phyloP scores from a whole-genome alignment of 2,329 filamentous ascomycete species.

The Stachybotrys chartarum region DNA sequence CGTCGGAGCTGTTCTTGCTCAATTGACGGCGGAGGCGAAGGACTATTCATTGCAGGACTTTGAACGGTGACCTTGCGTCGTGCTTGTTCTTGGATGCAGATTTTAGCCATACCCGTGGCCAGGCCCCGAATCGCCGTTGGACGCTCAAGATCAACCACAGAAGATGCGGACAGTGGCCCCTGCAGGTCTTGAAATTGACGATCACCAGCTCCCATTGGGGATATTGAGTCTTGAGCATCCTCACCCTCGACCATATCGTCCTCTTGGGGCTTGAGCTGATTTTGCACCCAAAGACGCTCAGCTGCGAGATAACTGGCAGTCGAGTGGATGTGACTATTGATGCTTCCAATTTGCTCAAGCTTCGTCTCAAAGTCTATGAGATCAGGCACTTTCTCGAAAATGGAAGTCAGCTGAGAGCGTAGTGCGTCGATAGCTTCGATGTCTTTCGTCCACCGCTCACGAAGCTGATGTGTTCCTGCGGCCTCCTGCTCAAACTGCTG shows the following conservation, averaged over 20 bases:
- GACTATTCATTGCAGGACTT: conserved; percentile 18
- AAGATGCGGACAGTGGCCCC: no score
- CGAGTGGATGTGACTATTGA: conserved; percentile 19
- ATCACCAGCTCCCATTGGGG: no score
- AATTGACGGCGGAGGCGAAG: conserved; percentile 21
- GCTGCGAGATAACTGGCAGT: conserved; percentile 18
- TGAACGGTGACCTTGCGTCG: conserved; percentile 24
- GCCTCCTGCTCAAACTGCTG: conserved; percentile 12
- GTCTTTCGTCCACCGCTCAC: conserved; percentile 18
- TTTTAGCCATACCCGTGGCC: neutral
- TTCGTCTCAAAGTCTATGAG: conserved; percentile 14
- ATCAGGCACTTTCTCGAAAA: conserved; percentile 14
- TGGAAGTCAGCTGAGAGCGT: conserved; percentile 13
- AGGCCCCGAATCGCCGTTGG: neutral
- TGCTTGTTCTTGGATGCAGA: conserved; percentile 1
- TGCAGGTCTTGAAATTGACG: no score
- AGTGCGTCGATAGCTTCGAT: conserved; percentile 16
- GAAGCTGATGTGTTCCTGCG: conserved; percentile 10
- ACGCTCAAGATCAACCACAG: neutral
- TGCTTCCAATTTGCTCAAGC: conserved; percentile 16
- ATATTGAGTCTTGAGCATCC: no score
- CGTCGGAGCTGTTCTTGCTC: conserved; percentile 28
- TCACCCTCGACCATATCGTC: neutral
- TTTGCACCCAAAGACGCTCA: conserved; percentile 21
- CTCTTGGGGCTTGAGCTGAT: conserved; percentile 9